Base-by-base conservation (phyloP, 306 rosid genomes). In the Phaseolus lunatus region DNA sequence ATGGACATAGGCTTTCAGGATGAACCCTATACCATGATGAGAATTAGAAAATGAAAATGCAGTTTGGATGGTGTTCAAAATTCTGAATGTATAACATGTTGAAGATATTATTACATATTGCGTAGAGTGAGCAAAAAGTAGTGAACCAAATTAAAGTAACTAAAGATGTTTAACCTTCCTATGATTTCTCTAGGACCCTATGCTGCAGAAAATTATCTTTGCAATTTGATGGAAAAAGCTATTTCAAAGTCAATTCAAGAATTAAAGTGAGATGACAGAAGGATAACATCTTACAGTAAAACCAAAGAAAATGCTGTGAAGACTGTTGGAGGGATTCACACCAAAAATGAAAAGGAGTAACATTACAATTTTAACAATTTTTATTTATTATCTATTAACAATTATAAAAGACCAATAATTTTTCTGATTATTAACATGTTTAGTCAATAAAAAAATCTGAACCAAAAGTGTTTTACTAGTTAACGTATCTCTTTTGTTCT, bases 211-310 rank as follows among this genome's bases (percentile, higher is more conserved):
- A 62, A 23, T 62, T n/a, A 35, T 63, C 9, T 18, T n/a, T 18
- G 19, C 14, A 63, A n/a, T 63, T 33, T 63, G 8, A 63, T 33
- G 69, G 27, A 63, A 63, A 61, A 3, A 58, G 69, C 15, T 63
- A 24, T n/a, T 35, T 33, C 4, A 63, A 61, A 63, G 47, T 63
- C 9, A 63, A 1, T 16, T 4, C 69, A 33, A 63, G 69, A 63
- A 63, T 63, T n/a, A 63, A 35, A 33, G 47, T 33, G 45, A 29
- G 67, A 15, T 23, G 20, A 15, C 67, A 31, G 19, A 27, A 16
- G 65, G 9, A 26, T 26, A 58, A 16, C 41, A 29, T 18, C 14
- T 33, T n/a, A 16, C 45, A 16, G 45, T 5, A 16, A 63, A 31
- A 33, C 35, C 0, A 31, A 9, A 26, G 13, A 43, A 31, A 5